Conservation (phyloP, 2,329 filamentous ascomycete species). For the Madurella mycetomatis region DNA sequence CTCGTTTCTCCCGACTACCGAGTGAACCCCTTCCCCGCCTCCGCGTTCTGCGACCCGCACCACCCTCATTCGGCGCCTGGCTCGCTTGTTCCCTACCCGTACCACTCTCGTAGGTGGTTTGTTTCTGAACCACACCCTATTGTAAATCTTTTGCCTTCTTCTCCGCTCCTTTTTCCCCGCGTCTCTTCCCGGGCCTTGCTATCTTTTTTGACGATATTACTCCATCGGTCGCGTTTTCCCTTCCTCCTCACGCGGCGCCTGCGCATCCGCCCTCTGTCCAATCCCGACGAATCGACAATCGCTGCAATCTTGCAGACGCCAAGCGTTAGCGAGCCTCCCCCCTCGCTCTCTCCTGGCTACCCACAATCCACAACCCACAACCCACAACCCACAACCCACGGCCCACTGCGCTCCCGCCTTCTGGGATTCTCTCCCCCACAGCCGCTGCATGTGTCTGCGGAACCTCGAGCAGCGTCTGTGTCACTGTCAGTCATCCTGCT, state of each 20-base stretch:
- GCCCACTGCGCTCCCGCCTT: slow-evolving; percentile 6
- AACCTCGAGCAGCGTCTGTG: slow-evolving; percentile 1
- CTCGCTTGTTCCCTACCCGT: slow-evolving; percentile 12
- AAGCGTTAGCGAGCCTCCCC: neutral
- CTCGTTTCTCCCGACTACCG: slow-evolving; percentile 18
- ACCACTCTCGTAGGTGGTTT: no score
- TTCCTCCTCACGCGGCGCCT: slow-evolving; percentile 20
- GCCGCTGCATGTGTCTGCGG: neutral
- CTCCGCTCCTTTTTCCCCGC: slow-evolving; percentile 18
- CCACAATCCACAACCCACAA: neutral
- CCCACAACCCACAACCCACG: neutral
- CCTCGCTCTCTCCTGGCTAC: neutral
- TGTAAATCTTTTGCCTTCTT: slow-evolving; percentile 13
- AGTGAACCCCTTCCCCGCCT: slow-evolving; percentile 22
- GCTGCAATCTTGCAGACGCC: neutral
- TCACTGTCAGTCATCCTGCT: slow-evolving; percentile 11
- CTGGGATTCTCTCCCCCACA: neutral
- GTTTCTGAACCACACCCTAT: neutral
- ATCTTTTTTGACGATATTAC: slow-evolving; percentile 14
- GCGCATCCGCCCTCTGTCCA: slow-evolving; percentile 21
- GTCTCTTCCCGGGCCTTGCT: slow-evolving; percentile 17
- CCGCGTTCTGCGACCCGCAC: slow-evolving; percentile 19
- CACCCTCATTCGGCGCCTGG: neutral
- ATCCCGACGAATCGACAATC: slow-evolving; percentile 13
- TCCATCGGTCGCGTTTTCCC: neutral